These are phyloP conservation scores for Liquidambar formosana DNA, from an alignment of 164 flowering plant genomes.

Conservation along the genomic window DNA sequence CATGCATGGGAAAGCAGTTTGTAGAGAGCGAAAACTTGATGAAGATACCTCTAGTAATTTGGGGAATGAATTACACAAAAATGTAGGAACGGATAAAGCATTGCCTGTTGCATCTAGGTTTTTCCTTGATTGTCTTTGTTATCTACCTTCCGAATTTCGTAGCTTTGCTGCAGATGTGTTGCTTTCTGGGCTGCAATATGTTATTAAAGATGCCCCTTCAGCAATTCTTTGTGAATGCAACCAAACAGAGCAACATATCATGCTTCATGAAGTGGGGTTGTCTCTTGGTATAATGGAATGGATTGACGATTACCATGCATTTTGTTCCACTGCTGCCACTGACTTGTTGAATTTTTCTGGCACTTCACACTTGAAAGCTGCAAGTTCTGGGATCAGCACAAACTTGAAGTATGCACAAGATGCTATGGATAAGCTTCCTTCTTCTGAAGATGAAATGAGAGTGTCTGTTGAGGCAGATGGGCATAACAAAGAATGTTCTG, in stretches of 20 bases:
- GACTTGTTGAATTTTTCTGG: constrained; percentile 19
- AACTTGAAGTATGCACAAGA: constrained; percentile 2
- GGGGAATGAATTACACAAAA: constrained; percentile 11
- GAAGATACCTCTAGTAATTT: constrained; percentile 11
- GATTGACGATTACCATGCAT: constrained; percentile 64
- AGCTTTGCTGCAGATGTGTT: constrained; percentile 73
- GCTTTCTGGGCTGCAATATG: constrained; percentile 59
- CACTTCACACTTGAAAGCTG: constrained; percentile 15
- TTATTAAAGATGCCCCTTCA: constrained; percentile 57
- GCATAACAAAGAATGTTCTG: constrained; percentile 11
- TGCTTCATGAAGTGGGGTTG: constrained; percentile 95
- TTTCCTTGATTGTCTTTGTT: constrained; percentile 69
- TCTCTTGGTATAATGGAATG: constrained; percentile 79
- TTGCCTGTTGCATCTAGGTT: constrained; percentile 48
- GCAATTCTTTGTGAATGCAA: constrained; percentile 64
- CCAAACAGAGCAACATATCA: constrained; percentile 50
- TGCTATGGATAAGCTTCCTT: constrained; percentile 7
- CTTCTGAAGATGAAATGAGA: constrained; percentile 13
- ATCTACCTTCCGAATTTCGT: constrained; percentile 78
- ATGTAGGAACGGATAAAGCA: constrained; percentile 16
- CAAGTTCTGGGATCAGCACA: constrained; percentile 15
- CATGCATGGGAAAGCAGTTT: constrained; percentile 18
- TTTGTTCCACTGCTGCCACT: constrained; percentile 31
- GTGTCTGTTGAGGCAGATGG: constrained; percentile 16
- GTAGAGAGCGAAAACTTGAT: constrained; percentile 7